Base-by-base conservation (phyloP, 2,329 filamentous ascomycete genomes). In the Claviceps purpurea region DNA sequence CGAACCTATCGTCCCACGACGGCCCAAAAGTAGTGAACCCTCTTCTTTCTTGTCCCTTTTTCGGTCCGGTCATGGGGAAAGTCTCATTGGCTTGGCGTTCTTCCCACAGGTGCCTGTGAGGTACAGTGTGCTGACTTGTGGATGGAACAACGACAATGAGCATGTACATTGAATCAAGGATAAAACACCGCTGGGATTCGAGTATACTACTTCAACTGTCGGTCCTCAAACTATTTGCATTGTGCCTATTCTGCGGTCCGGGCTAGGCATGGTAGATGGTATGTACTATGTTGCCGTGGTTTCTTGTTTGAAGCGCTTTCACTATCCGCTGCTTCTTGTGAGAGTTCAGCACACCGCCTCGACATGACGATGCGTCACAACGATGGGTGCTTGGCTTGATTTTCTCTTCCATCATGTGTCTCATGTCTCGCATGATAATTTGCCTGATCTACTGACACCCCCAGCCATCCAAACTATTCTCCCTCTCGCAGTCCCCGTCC, bases 161-260 rank as follows among this genome's bases (percentile, higher is more conserved):
- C 41, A 16, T 43, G 11, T 43, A 3, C 42, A n/a, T 13, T 42
- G 40, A 11, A 5, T 42, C 10, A 54, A 94, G 87, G 87, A 84
- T 64, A 71, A 78, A 63, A 93, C 89, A 0, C 86, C 88, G 1
- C 76, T 97, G 37, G 87, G 85, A 57, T 88, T 83, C 66, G 70
- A 81, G 56, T 95, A 90, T 70, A 76, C 79, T 14, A 82, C 80
- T 1, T 77, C 79, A 40, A 74, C 73, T 41, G 75, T 88, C 57
- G 68, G 76, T 5, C 84, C 87, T 1, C 69, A 75, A 48, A 78
- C 77, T 54, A 79, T 96, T 59, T 90, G 84, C 50, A 77, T 97
- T 50, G 84, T 97, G 2, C 91, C 91, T 40, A 95, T 97, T 67
- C 79, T 97, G n/a, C 80, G 91, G 55, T 95, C 88, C 3, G 91